Evolutionary conservation across 1,284 basidiomycete genomes (phyloP), one percentile per base, ranked within the genome.

Genomic region (Tilletia indica): DNA sequence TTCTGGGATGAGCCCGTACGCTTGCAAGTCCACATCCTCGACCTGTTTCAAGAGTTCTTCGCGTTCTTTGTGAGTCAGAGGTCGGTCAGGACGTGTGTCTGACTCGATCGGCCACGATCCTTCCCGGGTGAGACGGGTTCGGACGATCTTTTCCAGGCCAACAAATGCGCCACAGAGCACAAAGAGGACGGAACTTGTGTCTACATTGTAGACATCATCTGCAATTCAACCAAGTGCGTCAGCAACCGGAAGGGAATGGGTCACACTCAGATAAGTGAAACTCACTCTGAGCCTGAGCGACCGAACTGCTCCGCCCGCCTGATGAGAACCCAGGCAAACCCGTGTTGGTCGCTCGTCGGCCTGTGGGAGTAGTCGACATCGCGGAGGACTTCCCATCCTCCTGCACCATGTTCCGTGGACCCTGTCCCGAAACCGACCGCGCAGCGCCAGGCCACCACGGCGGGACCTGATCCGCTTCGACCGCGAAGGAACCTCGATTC

Each of bases 1-100:
- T 74, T 73, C 95, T 9, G 95, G 95, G 72, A 98, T 97, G 75
- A 97, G 91, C 0, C 95, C 94, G 78, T 91, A 97, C 86, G 90
- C 89, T 12, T 92, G 88, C 12, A 97, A 87, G 86, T 97, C 95
- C 54, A 34, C 34, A 68, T 71, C 64, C 34, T 67, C 73, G 63
- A 68, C 39, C 6, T 61, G 70, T 1, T 70, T 11, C 5, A 74
- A 68, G 4, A 77, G 67, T 34, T 34, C 68, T 6, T 38, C 70
- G 16, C n/a, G 31, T 8, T 45, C 34, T 16, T 42, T 34, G n/a
- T 61, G 49, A 4, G 38, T 14, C 11, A 69, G 31, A 14, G 16
- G 16, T 31, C 90, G 91, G 16, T 54, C 51, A 19, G 51, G n/a
- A 8, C 51, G 16, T n/a, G 16, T 8, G n/a, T 79, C 93, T 91